Conservation (phyloP, 768 basidiomycete genomes). For the Kwoniella bestiolae region DNA sequence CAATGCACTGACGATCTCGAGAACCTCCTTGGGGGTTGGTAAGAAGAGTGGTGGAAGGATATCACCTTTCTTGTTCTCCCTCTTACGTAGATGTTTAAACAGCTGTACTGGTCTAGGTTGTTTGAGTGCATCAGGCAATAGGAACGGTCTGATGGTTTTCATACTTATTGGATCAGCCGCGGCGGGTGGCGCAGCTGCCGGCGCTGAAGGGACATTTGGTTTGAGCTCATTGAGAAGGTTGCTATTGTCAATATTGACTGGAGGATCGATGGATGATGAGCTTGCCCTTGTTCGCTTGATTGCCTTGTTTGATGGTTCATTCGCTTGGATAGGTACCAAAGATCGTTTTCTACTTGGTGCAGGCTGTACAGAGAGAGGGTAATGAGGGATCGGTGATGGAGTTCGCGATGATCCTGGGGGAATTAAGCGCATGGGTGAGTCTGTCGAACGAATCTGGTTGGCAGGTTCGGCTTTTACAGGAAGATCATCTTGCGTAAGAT, state of each 20-base stretch:
- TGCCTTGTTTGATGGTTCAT: background rate
- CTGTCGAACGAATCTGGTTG: background rate
- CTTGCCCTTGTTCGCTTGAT: constrained; percentile 8
- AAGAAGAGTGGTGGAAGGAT: constrained; percentile 25
- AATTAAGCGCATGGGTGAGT: constrained; percentile 1
- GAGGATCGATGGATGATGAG: constrained; percentile 26
- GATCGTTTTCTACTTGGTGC: constrained; percentile 15
- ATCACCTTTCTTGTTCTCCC: constrained; percentile 9
- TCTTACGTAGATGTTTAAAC: constrained; percentile 37
- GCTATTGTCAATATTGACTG: background rate
- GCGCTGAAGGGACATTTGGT: background rate
- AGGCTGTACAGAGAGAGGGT: constrained; percentile 1
- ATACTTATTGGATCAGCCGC: constrained; percentile 18
- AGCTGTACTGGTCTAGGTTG: constrained; percentile 25
- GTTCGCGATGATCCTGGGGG: constrained; percentile 10
- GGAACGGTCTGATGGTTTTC: constrained; percentile 18
- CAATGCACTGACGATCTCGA: constrained; percentile 34
- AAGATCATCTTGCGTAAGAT: background rate
- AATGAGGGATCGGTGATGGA: background rate
- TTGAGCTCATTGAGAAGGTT: background rate
- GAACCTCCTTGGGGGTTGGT: constrained; percentile 35
- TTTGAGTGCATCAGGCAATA: constrained; percentile 24
- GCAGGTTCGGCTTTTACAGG: background rate
- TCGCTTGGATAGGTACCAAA: background rate
- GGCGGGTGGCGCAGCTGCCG: background rate